phyloP scores from a whole-genome alignment of 202 grass and related monocot genomes.

The Saccharum hybrid region DNA sequence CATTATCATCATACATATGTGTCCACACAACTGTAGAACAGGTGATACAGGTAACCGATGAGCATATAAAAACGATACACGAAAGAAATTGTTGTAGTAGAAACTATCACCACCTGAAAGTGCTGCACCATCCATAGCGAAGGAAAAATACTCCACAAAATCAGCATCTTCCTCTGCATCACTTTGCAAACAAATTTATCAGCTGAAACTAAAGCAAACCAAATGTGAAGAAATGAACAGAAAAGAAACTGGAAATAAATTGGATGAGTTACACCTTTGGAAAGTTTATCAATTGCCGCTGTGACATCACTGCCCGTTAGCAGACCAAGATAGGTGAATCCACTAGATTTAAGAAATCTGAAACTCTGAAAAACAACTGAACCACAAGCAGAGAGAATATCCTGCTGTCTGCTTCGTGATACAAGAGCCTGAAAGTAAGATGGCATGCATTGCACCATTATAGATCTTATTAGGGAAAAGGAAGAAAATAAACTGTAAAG shows the following conservation, averaged over 20 bases:
- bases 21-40: slow-evolving; percentile 71
- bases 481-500: slow-evolving; percentile 36
- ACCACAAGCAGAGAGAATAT: slow-evolving; percentile 55
- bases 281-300: slow-evolving; percentile 57
- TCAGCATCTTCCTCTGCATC: slow-evolving; percentile 65
- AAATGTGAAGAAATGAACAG: slow-evolving; percentile 24
- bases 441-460: slow-evolving; percentile 12
- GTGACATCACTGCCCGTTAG: slow-evolving; percentile 73
- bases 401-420: slow-evolving; percentile 56
- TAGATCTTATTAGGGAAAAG: slow-evolving; percentile 26
- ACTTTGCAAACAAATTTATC: slow-evolving; percentile 53
- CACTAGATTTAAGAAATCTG: slow-evolving; percentile 68
- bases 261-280: slow-evolving; percentile 59
- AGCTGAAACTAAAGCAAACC: slow-evolving; percentile 43
- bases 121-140: slow-evolving; percentile 64
- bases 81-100: slow-evolving; percentile 27
- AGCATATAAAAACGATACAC: slow-evolving; percentile 34
- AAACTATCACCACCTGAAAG: slow-evolving; percentile 71
- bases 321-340: slow-evolving; percentile 71
- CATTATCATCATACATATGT: slow-evolving; percentile 60
- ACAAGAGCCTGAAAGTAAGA: slow-evolving; percentile 67
- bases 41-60: slow-evolving; percentile 36
- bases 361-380: slow-evolving; percentile 63
- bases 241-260: slow-evolving; percentile 34
- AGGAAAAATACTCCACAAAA: slow-evolving; percentile 59